Base-by-base conservation (phyloP, 2,329 filamentous ascomycete species). In the Talaromyces rugulosus region DNA sequence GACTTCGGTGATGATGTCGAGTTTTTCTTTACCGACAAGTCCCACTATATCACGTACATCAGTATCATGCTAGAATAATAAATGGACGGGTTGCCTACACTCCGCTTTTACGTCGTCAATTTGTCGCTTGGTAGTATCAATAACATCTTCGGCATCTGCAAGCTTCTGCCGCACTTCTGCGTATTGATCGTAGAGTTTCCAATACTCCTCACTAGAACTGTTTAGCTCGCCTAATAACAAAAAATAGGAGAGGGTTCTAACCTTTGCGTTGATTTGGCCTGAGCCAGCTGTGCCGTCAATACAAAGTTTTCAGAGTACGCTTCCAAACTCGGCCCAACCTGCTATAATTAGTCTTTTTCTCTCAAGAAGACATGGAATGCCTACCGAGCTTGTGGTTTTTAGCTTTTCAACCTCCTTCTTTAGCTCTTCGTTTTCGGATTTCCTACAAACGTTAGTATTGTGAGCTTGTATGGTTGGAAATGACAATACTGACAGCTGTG, bases 121-220 rank as follows among this genome's bases (percentile, higher is more conserved):
- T 31, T 74, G 69, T 60, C 71, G 73, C 59, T 75, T 73, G 42
- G 70, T 69, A 33, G 65, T 69, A 58, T 77, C 73, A 18, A 77
- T 64, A 11, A 68, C 68, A 52, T 74, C 72, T 61, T 78, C 75
- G 23, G 72, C 66, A 47, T 77, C 75, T 23, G 75, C 73, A 60
- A 78, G 71, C 62, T 74, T 77, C 59, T 72, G 70, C 28, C 75
- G 72, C 34, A 72, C 63, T 5, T 67, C 66, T 4, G 75, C 72
- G 61, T 75, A 78, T 52, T 74, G 73, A 14, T 77, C 74, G 61
- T 76, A 77, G 53, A 78, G 54, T 63, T 76, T 77, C 72, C 74
- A 76, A 61, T 77, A 76, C 31, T 76, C 73, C 52, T 77, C 74
- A 61, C 74, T 76, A 27, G 8, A 47, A 54, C 8, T 58, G n/a